Evolutionary conservation across 345 rosid genomes (phyloP).

Genomic region (Mangifera indica): DNA sequence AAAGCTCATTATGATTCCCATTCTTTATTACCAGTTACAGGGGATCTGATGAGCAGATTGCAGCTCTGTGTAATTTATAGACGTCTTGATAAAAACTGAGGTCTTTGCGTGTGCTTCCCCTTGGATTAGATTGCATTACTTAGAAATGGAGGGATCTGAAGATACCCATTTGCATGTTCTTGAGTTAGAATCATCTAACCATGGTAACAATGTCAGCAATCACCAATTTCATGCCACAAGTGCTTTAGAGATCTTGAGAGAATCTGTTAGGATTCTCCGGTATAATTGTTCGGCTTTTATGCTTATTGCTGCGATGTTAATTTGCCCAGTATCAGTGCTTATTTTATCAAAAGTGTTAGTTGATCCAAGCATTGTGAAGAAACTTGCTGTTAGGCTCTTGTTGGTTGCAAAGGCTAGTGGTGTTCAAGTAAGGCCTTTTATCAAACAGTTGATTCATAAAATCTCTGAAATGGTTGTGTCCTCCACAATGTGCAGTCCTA

Average conservation of each 20-base stretch:
- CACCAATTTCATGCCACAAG: slow-evolving; percentile 59
- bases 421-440: slow-evolving; percentile 59
- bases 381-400: slow-evolving; percentile 55
- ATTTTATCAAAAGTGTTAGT: slow-evolving; percentile 64
- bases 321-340: slow-evolving; percentile 82
- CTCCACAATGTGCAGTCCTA: slow-evolving; percentile 68
- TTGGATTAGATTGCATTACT: slow-evolving; percentile 31
- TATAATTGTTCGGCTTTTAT: slow-evolving; percentile 62
- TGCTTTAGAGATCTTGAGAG: slow-evolving; percentile 84
- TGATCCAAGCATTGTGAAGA: slow-evolving; percentile 61
- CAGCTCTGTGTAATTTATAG: slow-evolving; percentile 8
- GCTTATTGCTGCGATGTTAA: slow-evolving; percentile 52
- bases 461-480: slow-evolving; percentile 71
- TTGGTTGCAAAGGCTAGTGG: slow-evolving; percentile 73
- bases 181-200: slow-evolving; percentile 38
- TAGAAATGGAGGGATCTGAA: slow-evolving; percentile 33
- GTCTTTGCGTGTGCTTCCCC: slow-evolving; percentile 35
- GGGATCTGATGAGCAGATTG: slow-evolving; percentile 4
- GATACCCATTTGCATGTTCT: slow-evolving; percentile 34
- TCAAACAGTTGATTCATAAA: slow-evolving; percentile 61
- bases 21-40: not conserved
- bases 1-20: not conserved
- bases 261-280: slow-evolving; percentile 80
- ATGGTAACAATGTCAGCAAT: slow-evolving; percentile 18
- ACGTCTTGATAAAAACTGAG: slow-evolving; percentile 36